Evolutionary conservation across 2,329 filamentous ascomycete species (phyloP).

Genomic region (Podosphaera fusca): DNA sequence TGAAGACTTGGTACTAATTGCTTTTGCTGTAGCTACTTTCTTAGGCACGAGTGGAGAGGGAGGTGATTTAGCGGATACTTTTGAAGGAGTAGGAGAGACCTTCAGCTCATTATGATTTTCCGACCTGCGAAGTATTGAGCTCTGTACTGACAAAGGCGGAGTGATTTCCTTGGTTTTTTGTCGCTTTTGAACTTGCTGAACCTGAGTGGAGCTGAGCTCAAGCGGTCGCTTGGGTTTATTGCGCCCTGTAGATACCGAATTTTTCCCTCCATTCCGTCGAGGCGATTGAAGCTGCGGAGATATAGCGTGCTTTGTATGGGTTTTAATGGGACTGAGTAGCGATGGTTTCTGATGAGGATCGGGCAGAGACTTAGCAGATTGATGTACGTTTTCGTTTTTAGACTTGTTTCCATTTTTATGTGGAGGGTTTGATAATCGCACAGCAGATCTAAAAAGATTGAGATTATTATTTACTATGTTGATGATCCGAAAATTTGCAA

Average conservation of each 20-base stretch:
- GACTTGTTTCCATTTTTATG: constrained; percentile 3
- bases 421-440: constrained; percentile 2
- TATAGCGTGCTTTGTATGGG: constrained; percentile 9
- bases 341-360: neutral
- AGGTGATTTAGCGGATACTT: constrained; percentile 4
- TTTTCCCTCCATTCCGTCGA: constrained; percentile 4
- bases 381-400: neutral
- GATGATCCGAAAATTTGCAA: neutral
- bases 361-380: neutral
- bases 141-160: constrained; percentile 4
- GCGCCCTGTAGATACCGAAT: constrained; percentile 2
- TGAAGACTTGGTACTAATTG: constrained; percentile 3
- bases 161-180: constrained; percentile 5
- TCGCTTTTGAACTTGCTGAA: constrained; percentile 12
- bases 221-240: constrained; percentile 12
- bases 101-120: constrained; percentile 6
- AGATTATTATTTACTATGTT: constrained; percentile 3
- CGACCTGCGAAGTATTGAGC: constrained; percentile 5
- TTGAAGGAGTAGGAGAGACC: constrained; percentile 6
- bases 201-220: constrained; percentile 7
- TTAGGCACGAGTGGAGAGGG: constrained; percentile 5
- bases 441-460: constrained; percentile 4
- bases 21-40: constrained; percentile 4
- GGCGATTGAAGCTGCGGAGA: constrained; percentile 13
- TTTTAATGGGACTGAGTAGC: constrained; percentile 1